phyloP scores from a whole-genome alignment of 1,284 basidiomycete species.

The Malassezia pachydermatis region DNA sequence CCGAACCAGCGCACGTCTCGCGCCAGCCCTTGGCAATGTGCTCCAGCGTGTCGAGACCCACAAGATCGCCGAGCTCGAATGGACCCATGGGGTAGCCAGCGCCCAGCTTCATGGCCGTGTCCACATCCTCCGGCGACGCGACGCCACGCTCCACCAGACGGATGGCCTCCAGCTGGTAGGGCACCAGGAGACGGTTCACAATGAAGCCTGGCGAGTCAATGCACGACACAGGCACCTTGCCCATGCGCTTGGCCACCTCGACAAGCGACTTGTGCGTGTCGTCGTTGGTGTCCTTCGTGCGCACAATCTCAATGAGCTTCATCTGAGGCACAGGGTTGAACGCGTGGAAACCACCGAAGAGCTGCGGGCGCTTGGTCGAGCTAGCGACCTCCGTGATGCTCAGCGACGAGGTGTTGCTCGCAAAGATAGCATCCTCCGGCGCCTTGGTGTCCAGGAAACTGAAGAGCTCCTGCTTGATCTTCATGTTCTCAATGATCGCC shows the following conservation, averaged over 20 bases:
- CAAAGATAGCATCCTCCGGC: slow-evolving; percentile 52
- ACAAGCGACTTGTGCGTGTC: slow-evolving; percentile 51
- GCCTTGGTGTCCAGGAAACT: slow-evolving; percentile 53
- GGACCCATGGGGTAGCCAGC: slow-evolving; percentile 53
- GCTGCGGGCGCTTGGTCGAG: slow-evolving; percentile 28
- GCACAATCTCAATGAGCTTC: slow-evolving; percentile 55
- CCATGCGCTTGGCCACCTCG: slow-evolving; percentile 52
- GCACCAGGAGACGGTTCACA: slow-evolving; percentile 54
- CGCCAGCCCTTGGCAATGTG: slow-evolving; percentile 55
- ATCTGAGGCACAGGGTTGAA: slow-evolving; percentile 53
- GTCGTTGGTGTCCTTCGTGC: slow-evolving; percentile 52
- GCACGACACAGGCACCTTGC: slow-evolving; percentile 54
- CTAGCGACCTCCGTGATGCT: slow-evolving; percentile 54
- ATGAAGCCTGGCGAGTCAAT: slow-evolving; percentile 53
- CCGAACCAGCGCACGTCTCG: slow-evolving; percentile 50
- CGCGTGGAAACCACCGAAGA: slow-evolving; percentile 53
- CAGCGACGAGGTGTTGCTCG: slow-evolving; percentile 55
- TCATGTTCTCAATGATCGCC: slow-evolving; percentile 56
- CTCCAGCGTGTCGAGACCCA: slow-evolving; percentile 51
- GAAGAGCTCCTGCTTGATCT: slow-evolving; percentile 55
- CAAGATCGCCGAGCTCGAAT: slow-evolving; percentile 55
- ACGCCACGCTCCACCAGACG: slow-evolving; percentile 56
- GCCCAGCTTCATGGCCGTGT: slow-evolving; percentile 57
- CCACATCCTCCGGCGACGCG: slow-evolving; percentile 55
- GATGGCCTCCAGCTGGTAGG: slow-evolving; percentile 55